A percentile compares a stretch with the other conserved stretches of the same genome.
Evolutionary conservation across 2,329 filamentous ascomycete species (phyloP).

Genomic region (Allantophomopsis cytisporea): DNA sequence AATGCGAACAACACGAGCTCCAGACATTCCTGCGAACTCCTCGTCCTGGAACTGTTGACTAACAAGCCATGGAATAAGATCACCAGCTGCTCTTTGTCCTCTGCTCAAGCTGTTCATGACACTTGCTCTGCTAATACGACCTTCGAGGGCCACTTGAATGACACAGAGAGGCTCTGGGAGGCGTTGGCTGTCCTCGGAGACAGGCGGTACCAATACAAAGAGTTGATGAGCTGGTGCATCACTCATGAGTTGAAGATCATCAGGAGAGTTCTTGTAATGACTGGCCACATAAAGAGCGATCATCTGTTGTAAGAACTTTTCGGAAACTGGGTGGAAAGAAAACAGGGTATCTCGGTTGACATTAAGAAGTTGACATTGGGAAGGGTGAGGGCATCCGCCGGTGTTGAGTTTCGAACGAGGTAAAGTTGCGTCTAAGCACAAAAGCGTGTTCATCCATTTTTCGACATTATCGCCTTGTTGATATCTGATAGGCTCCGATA

Average conservation of each 20-base stretch:
- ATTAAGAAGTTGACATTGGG: conserved; percentile 79
- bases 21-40: conserved; percentile 86
- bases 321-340: conserved; percentile 92
- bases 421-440: conserved; percentile 87
- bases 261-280: conserved; percentile 96
- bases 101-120: conserved; percentile 81
- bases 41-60: conserved; percentile 98
- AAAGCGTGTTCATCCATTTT: conserved; percentile 87
- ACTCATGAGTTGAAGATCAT: conserved; percentile 97
- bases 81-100: conserved; percentile 78
- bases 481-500: conserved; percentile 91
- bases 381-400: conserved; percentile 78
- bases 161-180: conserved; percentile 91
- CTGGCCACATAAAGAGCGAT: conserved; percentile 94
- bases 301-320: conserved; percentile 97
- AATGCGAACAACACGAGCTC: conserved; percentile 83
- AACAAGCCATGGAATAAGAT: conserved; percentile 94
- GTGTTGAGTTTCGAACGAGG: conserved; percentile 61
- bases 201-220: conserved; percentile 83
- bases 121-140: conserved; percentile 85
- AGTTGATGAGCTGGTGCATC: conserved; percentile 94
- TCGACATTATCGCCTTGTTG: conserved; percentile 83
- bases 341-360: conserved; percentile 97
- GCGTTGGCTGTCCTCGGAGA: conserved; percentile 61
- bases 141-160: conserved; percentile 87